Evolutionary conservation across 768 basidiomycete genomes (phyloP), one percentile per base, ranked within the genome.

Genomic region (Termitomyces bulborhizus): DNA sequence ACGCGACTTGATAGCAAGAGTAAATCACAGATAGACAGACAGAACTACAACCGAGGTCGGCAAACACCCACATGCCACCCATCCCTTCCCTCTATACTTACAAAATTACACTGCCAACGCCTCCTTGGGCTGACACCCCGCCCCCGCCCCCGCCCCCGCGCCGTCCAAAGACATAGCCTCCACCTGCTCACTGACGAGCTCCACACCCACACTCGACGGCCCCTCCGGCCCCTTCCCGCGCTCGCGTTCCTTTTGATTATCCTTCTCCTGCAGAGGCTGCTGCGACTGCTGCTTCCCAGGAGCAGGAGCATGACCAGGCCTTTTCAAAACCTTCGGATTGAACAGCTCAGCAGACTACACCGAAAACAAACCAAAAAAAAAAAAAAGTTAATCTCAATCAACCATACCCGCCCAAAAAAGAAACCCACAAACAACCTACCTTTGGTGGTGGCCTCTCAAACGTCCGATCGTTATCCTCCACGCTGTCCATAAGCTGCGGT

Each of bases 391-490:
- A 43, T 29, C n/a, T 29, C 26, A 42, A 18, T 36, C 11, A 12
- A 26, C 13, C 24, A 18, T 3, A 6, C 36, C 6, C 49, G 21
- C 21, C 21, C 21, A 51, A 6, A 7, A 12, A n/a, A 49, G 3
- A 7, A 12, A 21, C 18, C 18, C 3, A 3, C 24, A 37, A 12
- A 34, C 16, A 3, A 57, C 63, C 47, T 58, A 76, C 76, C 68
- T 76, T 84, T 15, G 73, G 74, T 4, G 72, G 73, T 1, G 76
- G 74, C 41, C 81, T 71, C 59, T 83, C 80, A 55, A 71, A 79
- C 12, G 64, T 67, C 18, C 66, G 66, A 43, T 84, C 82, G 21
- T 31, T 79, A 82, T 58, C 56, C 31, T 62, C 60, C 40, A 50
- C 56, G 21, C 65, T 55, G 49, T 63, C 60, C 49, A 50, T 53